phyloP scores from a whole-genome alignment of 441 rosid genomes.

The Syzygium syzygioides region DNA sequence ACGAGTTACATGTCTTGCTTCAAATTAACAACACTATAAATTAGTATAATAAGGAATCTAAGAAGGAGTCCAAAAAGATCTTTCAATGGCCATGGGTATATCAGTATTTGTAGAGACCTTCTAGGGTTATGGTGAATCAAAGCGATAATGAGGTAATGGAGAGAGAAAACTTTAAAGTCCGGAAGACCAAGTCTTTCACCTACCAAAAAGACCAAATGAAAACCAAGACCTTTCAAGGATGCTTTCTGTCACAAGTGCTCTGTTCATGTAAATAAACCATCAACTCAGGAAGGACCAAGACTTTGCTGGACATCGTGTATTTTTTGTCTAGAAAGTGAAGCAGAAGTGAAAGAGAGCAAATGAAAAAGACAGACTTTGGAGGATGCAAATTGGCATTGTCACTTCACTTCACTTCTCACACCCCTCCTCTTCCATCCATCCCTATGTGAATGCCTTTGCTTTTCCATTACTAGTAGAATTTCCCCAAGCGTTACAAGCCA shows the following conservation, averaged over 20 bases:
- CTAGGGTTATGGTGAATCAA: neutral
- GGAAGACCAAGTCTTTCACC: neutral
- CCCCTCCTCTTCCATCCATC: too few species aligned
- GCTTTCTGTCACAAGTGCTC: neutral
- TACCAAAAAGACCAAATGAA: neutral
- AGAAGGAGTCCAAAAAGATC: neutral
- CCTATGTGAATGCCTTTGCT: too few species aligned
- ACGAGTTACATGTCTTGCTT: too few species aligned
- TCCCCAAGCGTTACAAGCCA: too few species aligned
- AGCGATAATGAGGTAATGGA: neutral
- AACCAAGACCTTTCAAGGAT: neutral
- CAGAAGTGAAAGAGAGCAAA: neutral
- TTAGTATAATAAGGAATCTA: neutral
- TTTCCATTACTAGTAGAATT: too few species aligned
- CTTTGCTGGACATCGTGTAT: neutral
- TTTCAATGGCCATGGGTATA: neutral
- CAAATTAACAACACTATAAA: too few species aligned
- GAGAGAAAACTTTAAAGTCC: too few species aligned
- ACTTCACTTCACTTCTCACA: neutral
- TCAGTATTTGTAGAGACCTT: accelerated
- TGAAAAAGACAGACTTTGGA: neutral
- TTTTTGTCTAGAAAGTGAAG: neutral
- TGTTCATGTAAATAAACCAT: neutral
- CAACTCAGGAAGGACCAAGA: neutral
- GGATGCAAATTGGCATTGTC: neutral